Conservation (phyloP, 2,329 filamentous ascomycete genomes). For the Trichoderma pleuroti region DNA sequence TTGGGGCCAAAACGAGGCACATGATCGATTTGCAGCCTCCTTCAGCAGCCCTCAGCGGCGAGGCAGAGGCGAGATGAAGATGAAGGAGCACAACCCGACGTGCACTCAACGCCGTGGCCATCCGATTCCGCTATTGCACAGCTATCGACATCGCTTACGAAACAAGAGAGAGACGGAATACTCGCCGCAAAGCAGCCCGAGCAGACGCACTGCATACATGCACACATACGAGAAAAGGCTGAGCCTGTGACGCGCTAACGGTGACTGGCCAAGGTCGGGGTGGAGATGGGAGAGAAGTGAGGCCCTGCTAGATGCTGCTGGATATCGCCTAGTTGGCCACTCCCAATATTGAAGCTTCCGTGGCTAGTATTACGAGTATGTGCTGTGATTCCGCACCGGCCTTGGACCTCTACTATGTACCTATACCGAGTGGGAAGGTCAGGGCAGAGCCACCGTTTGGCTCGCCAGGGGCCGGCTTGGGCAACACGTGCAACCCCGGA, state of each 20-base stretch:
- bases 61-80: neutral
- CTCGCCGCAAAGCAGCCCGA: neutral
- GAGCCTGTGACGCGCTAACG: conserved; percentile 3
- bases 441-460: neutral
- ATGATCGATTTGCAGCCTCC: neutral
- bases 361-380: neutral
- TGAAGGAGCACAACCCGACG: neutral
- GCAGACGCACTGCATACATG: neutral
- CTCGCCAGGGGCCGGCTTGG: neutral
- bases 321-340: neutral
- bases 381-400: neutral
- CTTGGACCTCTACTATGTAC: no score
- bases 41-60: neutral
- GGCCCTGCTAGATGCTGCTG: neutral
- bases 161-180: neutral
- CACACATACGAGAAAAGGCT: neutral
- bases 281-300: neutral
- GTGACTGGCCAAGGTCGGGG: neutral
- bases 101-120: neutral
- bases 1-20: neutral
- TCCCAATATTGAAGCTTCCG: neutral
- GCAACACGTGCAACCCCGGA: conserved; percentile 2
- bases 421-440: conserved; percentile 4
- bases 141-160: neutral
- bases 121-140: neutral